Conservation (phyloP, 2,329 filamentous ascomycete species). For the Herpotrichia juniperi region DNA sequence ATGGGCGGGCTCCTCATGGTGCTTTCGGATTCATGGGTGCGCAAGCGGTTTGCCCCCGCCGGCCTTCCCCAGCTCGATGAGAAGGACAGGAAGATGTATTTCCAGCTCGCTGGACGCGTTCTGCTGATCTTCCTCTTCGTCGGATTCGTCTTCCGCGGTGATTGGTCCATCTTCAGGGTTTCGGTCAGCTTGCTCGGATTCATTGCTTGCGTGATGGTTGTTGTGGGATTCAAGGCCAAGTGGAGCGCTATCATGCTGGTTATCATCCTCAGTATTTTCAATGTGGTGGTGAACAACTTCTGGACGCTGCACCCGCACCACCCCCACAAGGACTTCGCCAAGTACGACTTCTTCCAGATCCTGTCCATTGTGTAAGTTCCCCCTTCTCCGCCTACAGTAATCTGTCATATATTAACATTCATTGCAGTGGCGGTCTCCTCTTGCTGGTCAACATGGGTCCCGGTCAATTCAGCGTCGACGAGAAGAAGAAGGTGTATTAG, state of each 20-base stretch:
- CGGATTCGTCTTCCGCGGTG: conserved; percentile 93
- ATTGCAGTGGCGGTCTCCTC: conserved; percentile 77
- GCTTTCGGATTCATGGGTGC: conserved; percentile 95
- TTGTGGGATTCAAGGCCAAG: conserved; percentile 99
- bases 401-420: conserved; percentile 21
- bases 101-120: conserved; percentile 94
- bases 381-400: not conserved
- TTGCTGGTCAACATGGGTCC: conserved; percentile 98
- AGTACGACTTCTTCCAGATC: conserved; percentile 99
- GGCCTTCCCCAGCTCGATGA: conserved; percentile 93
- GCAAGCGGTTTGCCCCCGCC: conserved; percentile 95
- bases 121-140: conserved; percentile 97
- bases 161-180: conserved; percentile 90
- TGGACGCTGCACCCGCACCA: conserved; percentile 99
- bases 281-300: conserved; percentile 98
- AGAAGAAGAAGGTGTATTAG: conserved; percentile 99
- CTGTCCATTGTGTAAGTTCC: conserved; percentile 86
- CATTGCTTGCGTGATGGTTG: conserved; percentile 95
- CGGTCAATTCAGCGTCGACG: conserved; percentile 96
- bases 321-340: conserved; percentile 99
- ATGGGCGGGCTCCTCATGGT: conserved; percentile 98
- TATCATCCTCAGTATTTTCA: conserved; percentile 94
- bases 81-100: conserved; percentile 99
- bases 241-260: conserved; percentile 96
- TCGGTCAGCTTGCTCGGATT: conserved; percentile 84